Evolutionary conservation across 345 rosid species (phyloP), one percentile per base, ranked within the genome.

Genomic region (Durio zibethinus): DNA sequence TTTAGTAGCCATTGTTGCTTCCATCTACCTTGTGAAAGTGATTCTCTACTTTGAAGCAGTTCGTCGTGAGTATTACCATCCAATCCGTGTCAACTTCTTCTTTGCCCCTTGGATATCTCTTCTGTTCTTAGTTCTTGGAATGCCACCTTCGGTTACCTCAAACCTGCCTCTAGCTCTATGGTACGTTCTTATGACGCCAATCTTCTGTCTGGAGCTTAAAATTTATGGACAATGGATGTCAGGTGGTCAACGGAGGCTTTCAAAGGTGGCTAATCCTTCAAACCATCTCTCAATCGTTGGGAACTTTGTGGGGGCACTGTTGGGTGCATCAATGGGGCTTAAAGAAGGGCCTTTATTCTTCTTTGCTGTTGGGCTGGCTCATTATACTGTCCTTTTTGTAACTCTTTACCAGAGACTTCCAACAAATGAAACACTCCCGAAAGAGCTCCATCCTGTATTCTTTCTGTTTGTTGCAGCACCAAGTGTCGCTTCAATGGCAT

Each of bases 161-260:
- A 52, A 72, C 48, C 88, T 89, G 60, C 97, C 82, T 7, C 40
- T 74, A 11, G 53, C 79, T 5, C 92, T 94, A 40, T 94, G 98
- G 98, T 94, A 94, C 75, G 74, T 94, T 67, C 88, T 94, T 8
- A 93, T 94, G 97, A 61, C 91, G 29, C 98, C 98, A 2, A 67
- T 91, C 77, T 85, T 94, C 61, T 73, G 79, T 68, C 87, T 93
- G 7, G 97, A 91, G 82, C 88, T 92, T 27, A 94, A 93, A 82
- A 90, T 94, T 36, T 94, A 94, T 31, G 98, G 98, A 40, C 97
- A 94, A 79, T 94, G 97, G 98, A 94, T 94, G 98, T 94, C 95
- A 0, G 97, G 97, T 10, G 97, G 98, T 0, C 95, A 89, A 73
- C 60, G 97, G 66, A 87, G 98, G 79, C 97, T 93, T 71, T 94